Evolutionary conservation across 2,329 filamentous ascomycete species (phyloP).

Genomic region (Pseudocercospora pini-densiflorae): DNA sequence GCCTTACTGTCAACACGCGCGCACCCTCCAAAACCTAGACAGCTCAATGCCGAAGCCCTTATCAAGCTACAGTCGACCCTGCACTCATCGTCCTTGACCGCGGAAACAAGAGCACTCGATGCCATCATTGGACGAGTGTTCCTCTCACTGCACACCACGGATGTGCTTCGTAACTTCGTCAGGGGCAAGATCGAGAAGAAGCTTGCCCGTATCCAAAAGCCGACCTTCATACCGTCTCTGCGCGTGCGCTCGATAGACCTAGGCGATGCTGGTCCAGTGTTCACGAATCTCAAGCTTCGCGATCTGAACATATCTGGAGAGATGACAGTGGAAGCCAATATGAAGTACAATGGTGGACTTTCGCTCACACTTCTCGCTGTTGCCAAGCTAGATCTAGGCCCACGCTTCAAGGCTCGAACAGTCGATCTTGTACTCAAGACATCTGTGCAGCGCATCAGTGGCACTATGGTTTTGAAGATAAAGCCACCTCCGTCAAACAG

Average conservation of each 20-base stretch:
- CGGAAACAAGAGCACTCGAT: slow-evolving; percentile 93
- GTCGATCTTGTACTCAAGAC: slow-evolving; percentile 88
- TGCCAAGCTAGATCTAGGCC: slow-evolving; percentile 85
- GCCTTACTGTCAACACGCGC: slow-evolving; percentile 76
- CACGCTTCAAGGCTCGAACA: slow-evolving; percentile 86
- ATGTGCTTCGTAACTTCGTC: slow-evolving; percentile 77
- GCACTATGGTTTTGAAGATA: slow-evolving; percentile 81
- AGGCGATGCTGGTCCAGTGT: slow-evolving; percentile 82
- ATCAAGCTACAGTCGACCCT: slow-evolving; percentile 87
- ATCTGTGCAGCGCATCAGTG: slow-evolving; percentile 81
- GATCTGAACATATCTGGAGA: slow-evolving; percentile 93
- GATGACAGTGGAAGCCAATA: slow-evolving; percentile 81
- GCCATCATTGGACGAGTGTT: slow-evolving; percentile 88
- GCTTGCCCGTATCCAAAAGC: slow-evolving; percentile 90
- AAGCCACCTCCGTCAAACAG: slow-evolving; percentile 96
- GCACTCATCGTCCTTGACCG: slow-evolving; percentile 80
- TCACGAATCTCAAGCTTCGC: slow-evolving; percentile 85
- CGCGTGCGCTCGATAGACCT: slow-evolving; percentile 82
- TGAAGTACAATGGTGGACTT: slow-evolving; percentile 88
- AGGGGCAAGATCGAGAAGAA: slow-evolving; percentile 92
- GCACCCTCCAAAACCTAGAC: slow-evolving; percentile 69
- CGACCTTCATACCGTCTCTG: slow-evolving; percentile 84
- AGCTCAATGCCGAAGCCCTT: slow-evolving; percentile 83
- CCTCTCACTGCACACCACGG: slow-evolving; percentile 82
- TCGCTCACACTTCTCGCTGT: slow-evolving; percentile 90